Evolutionary conservation across 2,329 filamentous ascomycete genomes (phyloP), one percentile per base, ranked within the genome.

Genomic region (Moelleriella libera): DNA sequence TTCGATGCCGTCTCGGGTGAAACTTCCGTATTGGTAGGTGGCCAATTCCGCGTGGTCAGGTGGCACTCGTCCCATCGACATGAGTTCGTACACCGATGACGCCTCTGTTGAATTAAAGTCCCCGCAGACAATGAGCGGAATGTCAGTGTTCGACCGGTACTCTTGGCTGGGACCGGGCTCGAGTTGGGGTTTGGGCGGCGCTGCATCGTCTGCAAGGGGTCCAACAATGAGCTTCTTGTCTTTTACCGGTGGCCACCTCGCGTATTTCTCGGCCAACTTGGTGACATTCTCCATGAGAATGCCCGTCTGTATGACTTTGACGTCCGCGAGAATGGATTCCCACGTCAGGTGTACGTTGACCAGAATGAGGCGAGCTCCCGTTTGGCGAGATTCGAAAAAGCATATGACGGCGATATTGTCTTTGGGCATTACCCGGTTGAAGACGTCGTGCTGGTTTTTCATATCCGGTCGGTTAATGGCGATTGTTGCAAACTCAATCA

Each of bases 401-500:
- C 85, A 81, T 44, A 95, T 79, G 44, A 95, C 83, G 12, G 85
- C 92, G 63, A 98, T 95, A 62, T 97, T 90, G 71, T 98, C 92
- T 67, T 92, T 88, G 51, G 90, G 89, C 92, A 96, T 97, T 51
- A 98, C 85, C 30, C 92, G 85, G 63, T 98, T 98, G 75, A 95
- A 97, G 49, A 97, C 90, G 58, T 98, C 92, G 60, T 94, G 87
- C 58, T 94, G 88, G 48, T 89, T 87, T 68, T 97, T 97, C 80
- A 96, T 95, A 62, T 97, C 92, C 3, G 89, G 87, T 54, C 92
- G 76, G 61, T 94, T 92, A 65, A 98, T 95, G 54, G 90, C 90
- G 48, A 88, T 86, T 50, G 87, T 84, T 39, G 85, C 83, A 61
- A 96, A 95, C 64, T 96, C 88, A 58, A 98, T 83, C 52, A 95